These are phyloP conservation scores for Aspergillus fumigatiaffinis DNA, from an alignment of 2,329 filamentous ascomycete species.

Conservation along the genomic window DNA sequence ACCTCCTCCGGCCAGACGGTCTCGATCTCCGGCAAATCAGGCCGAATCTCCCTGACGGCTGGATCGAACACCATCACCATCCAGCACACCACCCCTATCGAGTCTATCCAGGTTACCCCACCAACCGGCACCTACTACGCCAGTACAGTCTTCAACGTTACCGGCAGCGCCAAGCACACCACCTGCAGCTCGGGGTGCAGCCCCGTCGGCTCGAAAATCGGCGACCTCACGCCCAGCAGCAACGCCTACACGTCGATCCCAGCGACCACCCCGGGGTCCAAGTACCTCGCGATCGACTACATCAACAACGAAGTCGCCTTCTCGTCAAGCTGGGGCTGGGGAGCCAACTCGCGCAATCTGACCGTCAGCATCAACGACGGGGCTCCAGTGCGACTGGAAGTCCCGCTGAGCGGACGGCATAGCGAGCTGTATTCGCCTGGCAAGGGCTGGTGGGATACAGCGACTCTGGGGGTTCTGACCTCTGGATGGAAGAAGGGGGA, in stretches of 20 bases:
- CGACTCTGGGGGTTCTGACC: conserved; percentile 43
- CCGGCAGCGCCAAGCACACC: conserved; percentile 32
- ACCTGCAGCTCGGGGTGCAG: conserved; percentile 40
- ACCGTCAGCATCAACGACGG: conserved; percentile 48
- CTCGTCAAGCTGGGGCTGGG: conserved; percentile 40
- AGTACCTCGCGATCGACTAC: conserved; percentile 47
- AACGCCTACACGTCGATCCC: conserved; percentile 36
- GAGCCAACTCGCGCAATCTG: conserved; percentile 49
- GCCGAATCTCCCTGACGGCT: conserved; percentile 19
- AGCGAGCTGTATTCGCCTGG: conserved; percentile 40
- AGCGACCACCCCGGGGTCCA: conserved; percentile 24
- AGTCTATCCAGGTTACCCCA: conserved; percentile 19
- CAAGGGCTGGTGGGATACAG: conserved; percentile 50
- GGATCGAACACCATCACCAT: conserved; percentile 26
- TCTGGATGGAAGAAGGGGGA: conserved; percentile 44
- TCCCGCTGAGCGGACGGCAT: conserved; percentile 42
- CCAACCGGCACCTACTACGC: conserved; percentile 40
- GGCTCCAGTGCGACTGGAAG: conserved; percentile 44
- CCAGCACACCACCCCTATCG: conserved; percentile 8
- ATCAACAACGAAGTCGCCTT: conserved; percentile 52
- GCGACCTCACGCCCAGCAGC: conserved; percentile 30
- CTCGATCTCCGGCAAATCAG: not conserved
- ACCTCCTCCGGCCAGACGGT: not conserved
- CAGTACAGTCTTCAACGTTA: conserved; percentile 33
- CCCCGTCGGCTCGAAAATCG: conserved; percentile 44